phyloP scores from a whole-genome alignment of 1,284 basidiomycete species.

The Pascua guehoae region DNA sequence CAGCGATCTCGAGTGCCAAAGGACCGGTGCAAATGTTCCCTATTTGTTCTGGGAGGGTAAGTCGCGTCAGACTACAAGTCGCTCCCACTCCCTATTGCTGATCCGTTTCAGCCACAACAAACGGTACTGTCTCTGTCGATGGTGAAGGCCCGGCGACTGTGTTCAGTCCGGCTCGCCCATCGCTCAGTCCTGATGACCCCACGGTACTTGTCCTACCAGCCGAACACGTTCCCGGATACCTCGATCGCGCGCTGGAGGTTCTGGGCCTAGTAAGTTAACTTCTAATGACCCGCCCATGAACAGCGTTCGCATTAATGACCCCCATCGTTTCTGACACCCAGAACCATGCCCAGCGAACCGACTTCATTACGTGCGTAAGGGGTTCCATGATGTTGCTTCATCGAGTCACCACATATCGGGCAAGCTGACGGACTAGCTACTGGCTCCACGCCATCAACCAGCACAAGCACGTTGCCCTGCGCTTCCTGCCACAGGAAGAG shows the following conservation, averaged over 20 bases:
- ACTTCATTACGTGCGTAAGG: neutral
- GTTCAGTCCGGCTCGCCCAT: too few species aligned
- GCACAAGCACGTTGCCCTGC: conserved; percentile 52
- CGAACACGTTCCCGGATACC: conserved; percentile 40
- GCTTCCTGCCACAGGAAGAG: conserved; percentile 52
- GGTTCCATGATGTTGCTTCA: too few species aligned
- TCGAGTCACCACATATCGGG: neutral
- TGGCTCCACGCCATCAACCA: conserved; percentile 49
- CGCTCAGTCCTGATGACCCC: conserved; percentile 12
- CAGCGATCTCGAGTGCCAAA: conserved; percentile 21
- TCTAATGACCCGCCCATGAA: too few species aligned
- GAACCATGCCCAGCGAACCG: neutral
- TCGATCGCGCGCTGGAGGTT: conserved; percentile 42
- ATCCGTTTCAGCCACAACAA: too few species aligned
- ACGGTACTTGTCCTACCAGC: conserved; percentile 40
- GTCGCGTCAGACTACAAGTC: too few species aligned
- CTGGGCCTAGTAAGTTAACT: conserved; percentile 35
- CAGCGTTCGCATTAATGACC: conserved; percentile 5
- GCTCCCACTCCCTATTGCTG: too few species aligned
- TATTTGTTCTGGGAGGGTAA: conserved; percentile 47
- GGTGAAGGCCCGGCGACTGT: too few species aligned
- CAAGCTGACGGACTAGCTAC: conserved; percentile 29
- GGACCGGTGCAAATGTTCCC: conserved; percentile 18
- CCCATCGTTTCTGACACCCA: neutral
- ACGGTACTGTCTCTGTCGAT: too few species aligned